phyloP scores from a whole-genome alignment of 1,284 basidiomycete genomes.

The Stygiomarasmius scandens region DNA sequence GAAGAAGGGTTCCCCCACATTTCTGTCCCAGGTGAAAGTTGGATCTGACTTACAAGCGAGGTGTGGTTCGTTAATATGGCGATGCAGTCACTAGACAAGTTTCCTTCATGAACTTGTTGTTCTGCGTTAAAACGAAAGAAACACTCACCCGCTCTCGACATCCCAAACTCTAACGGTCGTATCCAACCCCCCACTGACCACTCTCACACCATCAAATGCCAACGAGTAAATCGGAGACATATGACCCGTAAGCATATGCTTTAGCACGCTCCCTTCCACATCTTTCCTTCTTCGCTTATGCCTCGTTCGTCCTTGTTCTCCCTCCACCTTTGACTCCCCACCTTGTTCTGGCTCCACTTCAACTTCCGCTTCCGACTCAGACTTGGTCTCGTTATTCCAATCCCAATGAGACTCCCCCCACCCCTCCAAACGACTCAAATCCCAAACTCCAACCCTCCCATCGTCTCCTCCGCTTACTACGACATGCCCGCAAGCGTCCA shows the following conservation, averaged over 20 bases:
- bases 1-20: neutral
- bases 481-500: conserved; percentile 83
- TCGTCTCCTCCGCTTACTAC: conserved; percentile 93
- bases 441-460: conserved; percentile 74
- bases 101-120: no score
- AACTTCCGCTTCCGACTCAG: no score
- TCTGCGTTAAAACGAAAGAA: no score
- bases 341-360: no score
- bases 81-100: conserved; percentile 71
- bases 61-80: conserved; percentile 63
- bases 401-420: no score
- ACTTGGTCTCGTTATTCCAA: no score
- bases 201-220: conserved; percentile 85
- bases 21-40: neutral
- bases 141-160: conserved; percentile 71
- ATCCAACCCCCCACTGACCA: conserved; percentile 90
- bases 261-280: conserved; percentile 82
- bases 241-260: conserved; percentile 88
- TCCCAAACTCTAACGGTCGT: conserved; percentile 92
- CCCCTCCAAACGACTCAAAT: neutral
- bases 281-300: conserved; percentile 28
- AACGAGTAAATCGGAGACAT: conserved; percentile 92
- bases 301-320: no score
- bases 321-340: no score
- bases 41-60: neutral